These are phyloP conservation scores for Volvox reticuliferus DNA, from an alignment of 139 green algal species.

Conservation along the genomic window DNA sequence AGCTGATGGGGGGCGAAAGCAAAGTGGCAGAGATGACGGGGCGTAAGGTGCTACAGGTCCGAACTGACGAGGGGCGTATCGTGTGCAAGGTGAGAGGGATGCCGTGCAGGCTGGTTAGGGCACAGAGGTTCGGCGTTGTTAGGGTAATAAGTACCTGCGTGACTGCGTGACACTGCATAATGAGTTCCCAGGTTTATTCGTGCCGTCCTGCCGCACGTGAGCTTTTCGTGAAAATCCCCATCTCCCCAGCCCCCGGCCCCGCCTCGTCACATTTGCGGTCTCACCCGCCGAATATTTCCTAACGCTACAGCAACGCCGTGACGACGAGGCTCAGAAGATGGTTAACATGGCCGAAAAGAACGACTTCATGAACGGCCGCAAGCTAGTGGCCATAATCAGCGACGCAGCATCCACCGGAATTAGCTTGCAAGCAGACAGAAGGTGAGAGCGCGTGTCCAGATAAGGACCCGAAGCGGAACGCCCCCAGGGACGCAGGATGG, in stretches of 20 bases:
- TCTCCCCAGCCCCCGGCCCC: too few relatives aligned
- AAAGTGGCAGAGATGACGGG: conserved; percentile 84
- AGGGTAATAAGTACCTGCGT: too few relatives aligned
- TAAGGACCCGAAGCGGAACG: too few relatives aligned
- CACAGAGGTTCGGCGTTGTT: too few relatives aligned
- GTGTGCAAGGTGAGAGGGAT: conserved; percentile 56
- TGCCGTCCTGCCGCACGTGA: too few relatives aligned
- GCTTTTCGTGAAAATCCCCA: too few relatives aligned
- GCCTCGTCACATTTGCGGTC: neutral
- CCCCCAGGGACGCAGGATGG: too few relatives aligned
- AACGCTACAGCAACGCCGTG: conserved; percentile 32
- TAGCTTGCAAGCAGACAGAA: conserved; percentile 79
- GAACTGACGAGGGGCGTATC: conserved; percentile 49
- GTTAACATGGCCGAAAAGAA: conserved; percentile 84
- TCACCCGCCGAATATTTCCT: neutral
- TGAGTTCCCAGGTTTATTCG: too few relatives aligned
- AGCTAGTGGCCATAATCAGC: conserved; percentile 94
- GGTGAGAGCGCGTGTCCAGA: conserved; percentile 30
- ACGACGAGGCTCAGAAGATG: conserved; percentile 60
- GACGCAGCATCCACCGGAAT: conserved; percentile 91
- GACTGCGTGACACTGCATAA: too few relatives aligned
- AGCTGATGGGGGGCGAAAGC: conserved; percentile 69
- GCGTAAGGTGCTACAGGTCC: conserved; percentile 67
- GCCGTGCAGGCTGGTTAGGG: neutral
- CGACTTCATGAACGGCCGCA: conserved; percentile 78